Evolutionary conservation across 352 stramenopile genomes (phyloP), one percentile per base, ranked within the genome.

Genomic region (Pseudoperonospora humuli): DNA sequence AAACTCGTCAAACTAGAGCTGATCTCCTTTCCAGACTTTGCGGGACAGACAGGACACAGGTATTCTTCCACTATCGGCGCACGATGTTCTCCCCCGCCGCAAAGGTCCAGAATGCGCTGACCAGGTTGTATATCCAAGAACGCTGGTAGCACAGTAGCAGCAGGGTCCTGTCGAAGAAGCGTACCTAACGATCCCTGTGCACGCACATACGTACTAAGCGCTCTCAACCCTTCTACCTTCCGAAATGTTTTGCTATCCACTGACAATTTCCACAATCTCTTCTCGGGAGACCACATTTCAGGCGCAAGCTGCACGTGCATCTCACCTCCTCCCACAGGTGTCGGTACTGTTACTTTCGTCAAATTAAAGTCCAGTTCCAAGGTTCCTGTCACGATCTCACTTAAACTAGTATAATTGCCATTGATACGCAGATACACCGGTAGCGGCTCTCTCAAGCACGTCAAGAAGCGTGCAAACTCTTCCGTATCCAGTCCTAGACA

Each of bases 111-210:
- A 20, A 90, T 64, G 10, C 60, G 60, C 53, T 98, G 70, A 36
- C 92, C 68, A 3, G 80, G 81, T 48, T 92, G 47, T 0, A 92
- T 68, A 53, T 94, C 64, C 14, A 99, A 75, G 37, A 99, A 96
- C 28, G 95, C 65, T 3, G 96, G 92, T 3, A 97, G 80, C 26
- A 99, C 70, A 75, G 97, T 98, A 32, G 81, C 96, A 21, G 95
- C 92, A 7, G 96, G 75, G 53, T 99, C 97, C 50, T 99, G 93
- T 18, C 75, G 70, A 27, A 96, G 86, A 2, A 99, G 66, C 23
- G 75, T 95, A 1, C 96, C 92, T 14, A 87, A 54, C 5, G 84
- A 64, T 32, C 70, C 83, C 39, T 98, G 81, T 17, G 78, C 73
- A 20, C 93, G 92, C 14, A 99, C 72, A 70, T 94, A 98, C 5